phyloP scores from a whole-genome alignment of 768 basidiomycete genomes.

The Psilocybe subaeruginosa region DNA sequence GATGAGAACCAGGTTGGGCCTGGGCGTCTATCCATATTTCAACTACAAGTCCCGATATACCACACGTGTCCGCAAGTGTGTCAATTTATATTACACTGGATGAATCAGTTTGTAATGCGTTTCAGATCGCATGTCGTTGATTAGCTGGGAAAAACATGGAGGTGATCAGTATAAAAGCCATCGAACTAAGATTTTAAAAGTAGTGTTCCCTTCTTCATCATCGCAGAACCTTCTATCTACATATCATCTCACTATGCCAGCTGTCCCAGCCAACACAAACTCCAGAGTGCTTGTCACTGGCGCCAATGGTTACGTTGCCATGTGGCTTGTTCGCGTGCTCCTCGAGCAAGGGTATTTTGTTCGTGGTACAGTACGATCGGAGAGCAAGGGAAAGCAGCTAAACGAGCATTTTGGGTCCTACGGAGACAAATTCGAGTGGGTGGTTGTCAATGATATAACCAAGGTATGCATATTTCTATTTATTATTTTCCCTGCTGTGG shows the following conservation, averaged over 20 bases:
- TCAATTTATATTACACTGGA: too few species aligned
- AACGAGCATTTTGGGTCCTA: slow-evolving; percentile 58
- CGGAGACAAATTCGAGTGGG: slow-evolving; percentile 58
- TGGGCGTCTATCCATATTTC: too few species aligned
- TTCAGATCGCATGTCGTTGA: too few species aligned
- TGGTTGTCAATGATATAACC: slow-evolving; percentile 73
- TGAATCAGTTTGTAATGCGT: too few species aligned
- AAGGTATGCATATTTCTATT: slow-evolving; percentile 44
- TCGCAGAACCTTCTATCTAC: too few species aligned
- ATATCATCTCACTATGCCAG: background rate
- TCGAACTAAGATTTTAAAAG: too few species aligned
- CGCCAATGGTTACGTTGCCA: slow-evolving; percentile 56
- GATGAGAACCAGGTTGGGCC: too few species aligned
- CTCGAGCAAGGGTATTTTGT: slow-evolving; percentile 68
- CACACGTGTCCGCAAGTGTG: too few species aligned
- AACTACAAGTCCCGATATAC: too few species aligned
- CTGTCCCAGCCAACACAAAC: background rate
- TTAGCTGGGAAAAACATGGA: too few species aligned
- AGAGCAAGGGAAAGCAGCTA: slow-evolving; percentile 60
- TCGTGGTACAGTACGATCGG: slow-evolving; percentile 68
- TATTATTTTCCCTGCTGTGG: slow-evolving; percentile 51
- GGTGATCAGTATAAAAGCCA: too few species aligned
- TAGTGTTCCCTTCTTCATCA: too few species aligned
- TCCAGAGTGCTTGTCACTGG: slow-evolving; percentile 19
- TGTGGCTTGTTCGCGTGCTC: slow-evolving; percentile 57